Percentiles rank a stretch among this genome's conserved stretches.
Conservation (phyloP, 2,329 filamentous ascomycete species). For the Claviceps quebecensis region DNA sequence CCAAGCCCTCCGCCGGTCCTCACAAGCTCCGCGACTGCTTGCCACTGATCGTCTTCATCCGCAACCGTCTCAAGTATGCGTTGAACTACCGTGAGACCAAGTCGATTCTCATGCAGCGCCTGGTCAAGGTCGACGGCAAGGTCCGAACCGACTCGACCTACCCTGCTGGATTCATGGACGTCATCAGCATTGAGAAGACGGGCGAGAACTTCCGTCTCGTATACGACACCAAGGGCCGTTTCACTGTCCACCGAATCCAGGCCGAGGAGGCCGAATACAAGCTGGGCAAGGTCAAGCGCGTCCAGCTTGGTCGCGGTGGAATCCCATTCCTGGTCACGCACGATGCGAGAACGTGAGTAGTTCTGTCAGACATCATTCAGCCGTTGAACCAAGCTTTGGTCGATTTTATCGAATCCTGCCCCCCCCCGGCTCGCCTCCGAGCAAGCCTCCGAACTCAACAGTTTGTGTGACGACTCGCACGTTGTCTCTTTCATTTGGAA, state of each 20-base stretch:
- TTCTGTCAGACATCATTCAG: slow-evolving; percentile 94
- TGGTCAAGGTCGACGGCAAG: slow-evolving; percentile 99
- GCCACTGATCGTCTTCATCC: slow-evolving; percentile 96
- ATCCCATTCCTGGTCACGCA: slow-evolving; percentile 99
- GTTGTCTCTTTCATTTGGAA: neutral
- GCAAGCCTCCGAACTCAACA: slow-evolving; percentile 6
- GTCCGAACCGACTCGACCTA: slow-evolving; percentile 97
- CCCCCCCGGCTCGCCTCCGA: slow-evolving; percentile 6
- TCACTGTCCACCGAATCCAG: slow-evolving; percentile 99
- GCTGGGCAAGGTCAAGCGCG: slow-evolving; percentile 99
- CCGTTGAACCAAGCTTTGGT: slow-evolving; percentile 99
- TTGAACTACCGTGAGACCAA: slow-evolving; percentile 97
- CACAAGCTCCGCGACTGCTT: slow-evolving; percentile 99
- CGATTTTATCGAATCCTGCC: slow-evolving; percentile 26
- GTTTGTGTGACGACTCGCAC: neutral
- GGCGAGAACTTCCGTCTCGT: slow-evolving; percentile 99
- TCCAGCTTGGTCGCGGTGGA: slow-evolving; percentile 97
- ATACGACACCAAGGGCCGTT: slow-evolving; percentile 99
- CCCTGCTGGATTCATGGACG: slow-evolving; percentile 98
- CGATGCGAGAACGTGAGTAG: slow-evolving; percentile 99
- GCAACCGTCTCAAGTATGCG: slow-evolving; percentile 96
- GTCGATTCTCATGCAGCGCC: slow-evolving; percentile 97
- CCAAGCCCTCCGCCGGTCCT: slow-evolving; percentile 65
- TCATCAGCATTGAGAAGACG: slow-evolving; percentile 98
- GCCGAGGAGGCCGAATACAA: slow-evolving; percentile 99